Evolutionary conservation across 1,284 basidiomycete species (phyloP), one percentile per base, ranked within the genome.

Genomic region (Marasmius tenuissimus): DNA sequence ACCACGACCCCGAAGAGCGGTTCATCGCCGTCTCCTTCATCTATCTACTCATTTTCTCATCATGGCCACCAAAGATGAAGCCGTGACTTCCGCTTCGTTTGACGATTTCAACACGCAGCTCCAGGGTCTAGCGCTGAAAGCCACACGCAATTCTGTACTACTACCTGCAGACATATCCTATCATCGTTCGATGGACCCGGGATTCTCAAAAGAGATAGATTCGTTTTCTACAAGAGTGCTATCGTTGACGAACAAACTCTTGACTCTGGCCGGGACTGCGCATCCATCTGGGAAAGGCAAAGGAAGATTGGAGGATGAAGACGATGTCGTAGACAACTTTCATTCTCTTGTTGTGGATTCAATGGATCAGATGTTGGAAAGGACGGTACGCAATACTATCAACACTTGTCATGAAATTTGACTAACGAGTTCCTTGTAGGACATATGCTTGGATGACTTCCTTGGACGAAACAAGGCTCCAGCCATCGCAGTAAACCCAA

Each of bases 351-450:
- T 97, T 0, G 89, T 94, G 16, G 93, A 96, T 71, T 78, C 87
- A 0, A 85, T 97, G 76, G 97, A 98, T 73, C 82, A 85, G 42
- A 73, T 98, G 60, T 76, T 97, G 60, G 97, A 98, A 74, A 83
- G 86, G 60, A 91, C 94, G 4, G 93, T 92, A 68, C 73, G 87
- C 78, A 9, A 58, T 60, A 51, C 22, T 49, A 9, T 35, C 7
- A 20, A 39, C 35, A 8, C 39, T 1, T 10, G 55, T 45, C n/a
- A n/a, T 20, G 3, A 39, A 27, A 27, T 48, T 62, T 42, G 37
- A 35, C 53, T 61, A 53, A 54, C 12, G 22, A 63, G 12, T 58
- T 35, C 45, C 22, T 47, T 48, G 7, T 61, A 93, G 91, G 93
- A 97, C 72, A 88, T 86, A 4, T 88, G 87, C 64, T 74, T 98